Conservation (phyloP, 306 rosid genomes). For the Erythrophleum fordii region DNA sequence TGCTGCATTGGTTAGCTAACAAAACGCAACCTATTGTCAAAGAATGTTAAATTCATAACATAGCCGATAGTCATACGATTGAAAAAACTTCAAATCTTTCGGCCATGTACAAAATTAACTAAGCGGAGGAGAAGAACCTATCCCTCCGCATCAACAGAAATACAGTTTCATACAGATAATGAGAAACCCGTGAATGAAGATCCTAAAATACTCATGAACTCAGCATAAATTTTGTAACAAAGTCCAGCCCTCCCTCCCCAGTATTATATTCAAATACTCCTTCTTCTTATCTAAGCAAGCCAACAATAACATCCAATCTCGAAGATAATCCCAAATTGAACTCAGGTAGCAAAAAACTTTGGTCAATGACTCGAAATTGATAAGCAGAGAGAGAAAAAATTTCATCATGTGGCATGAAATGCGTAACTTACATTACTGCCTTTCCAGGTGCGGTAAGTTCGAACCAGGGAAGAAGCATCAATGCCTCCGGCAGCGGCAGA, state of each 20-base stretch:
- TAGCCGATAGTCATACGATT: neutral
- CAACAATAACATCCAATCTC: no score
- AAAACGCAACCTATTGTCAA: neutral
- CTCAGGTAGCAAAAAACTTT: neutral
- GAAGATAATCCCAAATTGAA: neutral
- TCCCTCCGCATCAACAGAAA: neutral
- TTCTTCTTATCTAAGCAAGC: neutral
- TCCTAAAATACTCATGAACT: neutral
- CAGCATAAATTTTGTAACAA: neutral
- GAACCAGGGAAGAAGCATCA: slow-evolving; percentile 36
- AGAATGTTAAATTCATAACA: neutral
- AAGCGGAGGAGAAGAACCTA: neutral
- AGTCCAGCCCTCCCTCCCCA: neutral
- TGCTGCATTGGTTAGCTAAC: neutral
- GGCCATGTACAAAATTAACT: neutral
- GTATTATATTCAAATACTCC: neutral
- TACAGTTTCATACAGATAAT: neutral
- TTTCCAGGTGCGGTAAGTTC: slow-evolving; percentile 64
- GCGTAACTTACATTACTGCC: slow-evolving; percentile 65
- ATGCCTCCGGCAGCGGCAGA: slow-evolving; percentile 27
- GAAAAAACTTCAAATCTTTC: neutral
- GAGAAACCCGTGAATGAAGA: neutral
- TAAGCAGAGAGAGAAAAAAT: neutral
- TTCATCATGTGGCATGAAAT: neutral
- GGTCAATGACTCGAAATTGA: neutral